Evolutionary conservation across 2,329 filamentous ascomycete species (phyloP).

Genomic region (Botryosphaeria dothidea): DNA sequence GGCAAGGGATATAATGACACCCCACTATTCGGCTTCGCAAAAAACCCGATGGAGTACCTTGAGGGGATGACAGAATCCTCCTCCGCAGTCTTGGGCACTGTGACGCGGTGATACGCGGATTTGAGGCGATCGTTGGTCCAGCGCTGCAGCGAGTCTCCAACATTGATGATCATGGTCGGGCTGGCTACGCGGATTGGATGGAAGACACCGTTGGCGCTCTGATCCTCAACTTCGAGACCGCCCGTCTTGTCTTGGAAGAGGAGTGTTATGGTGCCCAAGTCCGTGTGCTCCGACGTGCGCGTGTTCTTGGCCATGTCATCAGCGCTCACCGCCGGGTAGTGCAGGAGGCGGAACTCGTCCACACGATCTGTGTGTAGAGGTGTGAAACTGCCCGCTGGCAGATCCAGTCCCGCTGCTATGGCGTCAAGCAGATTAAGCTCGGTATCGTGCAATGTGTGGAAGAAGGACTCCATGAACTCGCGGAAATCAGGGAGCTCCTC

Average conservation of each 20-base stretch:
- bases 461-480: neutral
- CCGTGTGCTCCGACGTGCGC: slow-evolving; percentile 33
- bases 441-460: neutral
- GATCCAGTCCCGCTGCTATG: neutral
- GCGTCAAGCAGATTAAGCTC: neutral
- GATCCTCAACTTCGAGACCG: slow-evolving; percentile 42
- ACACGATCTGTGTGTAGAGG: neutral
- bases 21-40: neutral
- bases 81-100: neutral
- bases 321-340: neutral
- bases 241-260: slow-evolving; percentile 45
- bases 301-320: neutral
- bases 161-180: slow-evolving; percentile 33
- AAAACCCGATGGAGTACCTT: neutral
- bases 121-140: slow-evolving; percentile 29
- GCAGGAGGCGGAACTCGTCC: neutral
- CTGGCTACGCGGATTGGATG: slow-evolving; percentile 31
- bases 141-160: slow-evolving; percentile 37
- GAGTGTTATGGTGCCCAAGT: slow-evolving; percentile 44
- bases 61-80: neutral
- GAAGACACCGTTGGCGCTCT: slow-evolving; percentile 28
- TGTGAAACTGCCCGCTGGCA: neutral
- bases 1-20: neutral
- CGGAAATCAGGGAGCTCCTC: neutral
- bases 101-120: neutral